Conservation (phyloP, 805 yeast species). For the Candida boleticola region DNA sequence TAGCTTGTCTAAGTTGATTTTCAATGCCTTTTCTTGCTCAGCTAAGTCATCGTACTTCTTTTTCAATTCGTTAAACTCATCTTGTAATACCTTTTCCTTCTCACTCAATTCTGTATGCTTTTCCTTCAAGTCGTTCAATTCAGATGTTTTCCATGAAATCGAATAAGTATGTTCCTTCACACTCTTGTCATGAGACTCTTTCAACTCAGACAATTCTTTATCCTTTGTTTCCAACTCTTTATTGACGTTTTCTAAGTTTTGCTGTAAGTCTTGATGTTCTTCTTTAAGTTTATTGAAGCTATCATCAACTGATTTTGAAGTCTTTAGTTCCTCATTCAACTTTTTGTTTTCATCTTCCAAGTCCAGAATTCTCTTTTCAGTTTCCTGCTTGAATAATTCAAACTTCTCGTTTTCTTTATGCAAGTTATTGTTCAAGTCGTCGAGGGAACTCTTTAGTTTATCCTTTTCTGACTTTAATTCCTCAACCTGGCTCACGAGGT, state of each 20-base stretch:
- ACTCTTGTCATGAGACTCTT: constrained; percentile 18
- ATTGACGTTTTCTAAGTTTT: constrained; percentile 22
- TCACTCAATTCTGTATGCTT: constrained; percentile 39
- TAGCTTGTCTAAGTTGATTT: neutral
- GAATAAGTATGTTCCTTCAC: constrained; percentile 19
- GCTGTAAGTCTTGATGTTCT: constrained; percentile 8
- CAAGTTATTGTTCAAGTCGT: neutral
- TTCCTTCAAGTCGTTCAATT: constrained; percentile 14
- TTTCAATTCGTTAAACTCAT: constrained; percentile 5
- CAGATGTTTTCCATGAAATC: constrained; percentile 14
- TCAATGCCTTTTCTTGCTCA: constrained; percentile 1
- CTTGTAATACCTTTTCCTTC: constrained; percentile 12
- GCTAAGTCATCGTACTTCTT: neutral
- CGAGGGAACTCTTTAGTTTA: neutral
- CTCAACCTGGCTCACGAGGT: constrained; percentile 4
- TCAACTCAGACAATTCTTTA: constrained; percentile 18
- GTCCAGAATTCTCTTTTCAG: constrained; percentile 18
- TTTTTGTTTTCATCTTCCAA: constrained; percentile 18
- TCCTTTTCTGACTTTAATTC: neutral
- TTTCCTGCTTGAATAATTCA: constrained; percentile 19
- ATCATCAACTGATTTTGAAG: constrained; percentile 2
- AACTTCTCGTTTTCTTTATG: neutral
- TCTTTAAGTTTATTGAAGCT: constrained; percentile 2
- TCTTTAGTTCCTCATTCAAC: constrained; percentile 18
- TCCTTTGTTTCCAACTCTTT: constrained; percentile 17